A percentile compares a stretch with the other conserved stretches of the same genome.
These are phyloP conservation scores for Noccaea caerulescens DNA, from an alignment of 345 rosid species.

Conservation along the genomic window DNA sequence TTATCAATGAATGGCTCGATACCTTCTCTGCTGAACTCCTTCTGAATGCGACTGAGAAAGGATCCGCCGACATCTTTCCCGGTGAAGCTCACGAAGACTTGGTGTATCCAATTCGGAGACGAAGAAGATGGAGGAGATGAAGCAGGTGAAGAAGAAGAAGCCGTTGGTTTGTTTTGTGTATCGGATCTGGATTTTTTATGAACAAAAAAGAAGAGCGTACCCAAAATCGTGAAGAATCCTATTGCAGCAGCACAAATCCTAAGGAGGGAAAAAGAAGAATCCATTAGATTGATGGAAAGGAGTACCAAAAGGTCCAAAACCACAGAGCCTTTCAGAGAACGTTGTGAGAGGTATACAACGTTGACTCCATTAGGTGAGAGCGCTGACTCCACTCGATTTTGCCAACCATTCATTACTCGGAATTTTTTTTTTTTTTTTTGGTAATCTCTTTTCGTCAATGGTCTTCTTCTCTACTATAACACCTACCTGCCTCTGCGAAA, in stretches of 20 bases:
- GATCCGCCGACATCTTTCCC: background rate
- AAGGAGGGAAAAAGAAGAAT: background rate
- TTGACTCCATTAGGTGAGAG: background rate
- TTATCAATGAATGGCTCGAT: background rate
- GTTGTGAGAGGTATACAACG: background rate
- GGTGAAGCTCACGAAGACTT: background rate
- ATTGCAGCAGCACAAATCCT: background rate
- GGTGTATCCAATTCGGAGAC: background rate
- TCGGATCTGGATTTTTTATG: background rate
- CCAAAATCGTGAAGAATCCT: background rate
- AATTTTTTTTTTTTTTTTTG: too few species aligned
- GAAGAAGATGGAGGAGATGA: background rate
- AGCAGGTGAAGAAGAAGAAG: slow-evolving; percentile 11
- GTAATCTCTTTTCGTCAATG: too few species aligned
- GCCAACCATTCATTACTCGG: background rate
- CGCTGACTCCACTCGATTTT: background rate
- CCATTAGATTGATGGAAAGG: slow-evolving; percentile 1
- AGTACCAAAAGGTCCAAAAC: background rate
- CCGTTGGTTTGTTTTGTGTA: background rate
- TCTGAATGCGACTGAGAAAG: background rate
- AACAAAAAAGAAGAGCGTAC: background rate
- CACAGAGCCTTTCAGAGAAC: background rate
- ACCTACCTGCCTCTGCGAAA: background rate
- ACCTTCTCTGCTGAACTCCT: background rate
- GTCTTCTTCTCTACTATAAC: background rate